A percentile compares a stretch with the other conserved stretches of the same genome.
Evolutionary conservation across 768 basidiomycete species (phyloP).

Genomic region (Collybiopsis confluens): DNA sequence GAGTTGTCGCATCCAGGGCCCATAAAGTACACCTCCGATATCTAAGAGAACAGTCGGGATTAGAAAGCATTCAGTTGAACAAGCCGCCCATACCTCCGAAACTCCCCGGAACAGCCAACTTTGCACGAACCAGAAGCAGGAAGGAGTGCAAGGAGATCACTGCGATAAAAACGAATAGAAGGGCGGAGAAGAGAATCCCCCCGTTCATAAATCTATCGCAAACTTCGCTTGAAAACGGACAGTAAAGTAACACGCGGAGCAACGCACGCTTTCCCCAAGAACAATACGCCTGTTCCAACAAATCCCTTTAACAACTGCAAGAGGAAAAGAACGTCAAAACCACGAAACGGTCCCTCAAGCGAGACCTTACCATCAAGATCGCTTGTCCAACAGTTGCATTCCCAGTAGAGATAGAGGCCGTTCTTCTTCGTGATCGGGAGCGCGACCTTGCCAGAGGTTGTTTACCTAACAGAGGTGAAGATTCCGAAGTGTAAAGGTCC

Average conservation of each 20-base stretch:
- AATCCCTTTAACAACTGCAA: conserved; percentile 85
- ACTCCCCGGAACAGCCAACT: conserved; percentile 84
- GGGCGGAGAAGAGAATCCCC: conserved; percentile 81
- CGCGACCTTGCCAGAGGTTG: conserved; percentile 32
- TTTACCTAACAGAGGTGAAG: conserved; percentile 42
- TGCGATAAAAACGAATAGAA: conserved; percentile 79
- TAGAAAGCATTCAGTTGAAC: background rate
- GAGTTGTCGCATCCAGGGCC: conserved; percentile 86
- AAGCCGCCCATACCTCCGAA: conserved; percentile 71
- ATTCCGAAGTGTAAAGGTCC: conserved; percentile 19
- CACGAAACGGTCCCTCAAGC: too few species aligned
- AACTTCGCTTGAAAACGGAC: background rate
- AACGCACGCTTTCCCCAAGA: conserved; percentile 85
- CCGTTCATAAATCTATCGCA: conserved; percentile 86
- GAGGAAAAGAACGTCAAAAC: too few species aligned
- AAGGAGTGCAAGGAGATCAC: conserved; percentile 89
- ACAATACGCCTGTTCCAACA: conserved; percentile 92
- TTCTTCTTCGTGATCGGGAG: conserved; percentile 52
- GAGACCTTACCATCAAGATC: conserved; percentile 73
- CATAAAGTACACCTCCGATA: conserved; percentile 90
- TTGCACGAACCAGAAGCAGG: conserved; percentile 82
- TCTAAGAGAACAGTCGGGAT: conserved; percentile 40
- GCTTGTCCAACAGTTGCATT: conserved; percentile 91
- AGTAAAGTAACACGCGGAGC: conserved; percentile 6
- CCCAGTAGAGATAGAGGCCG: conserved; percentile 63